Base-by-base conservation (phyloP, 2,329 filamentous ascomycete species). In the Stagonosporopsis cucurbitacearum region DNA sequence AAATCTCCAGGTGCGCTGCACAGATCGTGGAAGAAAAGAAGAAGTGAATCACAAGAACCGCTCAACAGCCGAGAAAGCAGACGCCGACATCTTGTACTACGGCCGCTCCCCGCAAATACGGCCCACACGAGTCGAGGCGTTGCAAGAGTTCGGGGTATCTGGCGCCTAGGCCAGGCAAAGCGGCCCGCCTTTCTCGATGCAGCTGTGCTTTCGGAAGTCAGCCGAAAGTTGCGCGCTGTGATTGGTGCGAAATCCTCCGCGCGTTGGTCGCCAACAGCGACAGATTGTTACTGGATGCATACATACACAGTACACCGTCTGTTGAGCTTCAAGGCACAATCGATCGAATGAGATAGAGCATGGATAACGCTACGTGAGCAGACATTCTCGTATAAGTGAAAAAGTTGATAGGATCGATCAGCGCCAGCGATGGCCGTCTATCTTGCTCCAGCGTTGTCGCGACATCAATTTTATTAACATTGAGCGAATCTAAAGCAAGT, bases 111-210 rank as follows among this genome's bases (percentile, higher is more conserved):
- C 51, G 46, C 52, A 40, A 45, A 37, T 41, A 36, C 52, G 43
- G 47, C 52, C 46, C 43, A 46, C 48, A 33, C 33, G 54, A 44
- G 44, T 41, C 39, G 43, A 57, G 44, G 55, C 60, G 60, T 26
- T 23, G 35, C 45, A 2, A 6, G 40, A 49, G 20, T 53, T 63
- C 56, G 60, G 63, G 60, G 49, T 56, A 52, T 55, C 49, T 39
- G 19, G 30, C 7, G 23, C 47, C 63, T 62, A 51, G 60, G 45
- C n/a, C 26, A 46, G 54, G 65, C 54, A 66, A 40, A 54, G 33
- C 63, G 65, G 63, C 33, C 62, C 62, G 59, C 36, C 35, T 54
- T 64, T 57, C 62, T 64, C 8, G 32, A 50, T 63, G 53, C 22
- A 57, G 30, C 36, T 15, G 26, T 40, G 23, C 35, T 23, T 37